Base-by-base conservation (phyloP, 1,284 basidiomycete species). In the Irpex sp. region DNA sequence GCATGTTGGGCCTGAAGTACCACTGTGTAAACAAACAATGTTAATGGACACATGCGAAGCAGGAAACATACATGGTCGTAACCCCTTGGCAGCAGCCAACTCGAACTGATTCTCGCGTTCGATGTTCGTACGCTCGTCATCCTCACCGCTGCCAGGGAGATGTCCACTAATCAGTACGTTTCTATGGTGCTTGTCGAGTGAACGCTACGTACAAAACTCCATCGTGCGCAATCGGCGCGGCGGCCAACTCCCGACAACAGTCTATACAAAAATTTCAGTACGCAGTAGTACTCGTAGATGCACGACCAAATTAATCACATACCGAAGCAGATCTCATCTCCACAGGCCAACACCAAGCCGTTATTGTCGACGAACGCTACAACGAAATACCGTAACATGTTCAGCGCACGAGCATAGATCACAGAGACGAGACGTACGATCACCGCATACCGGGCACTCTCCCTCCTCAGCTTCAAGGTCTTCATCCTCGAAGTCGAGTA, bases 241-340 rank as follows among this genome's bases (percentile, higher is more conserved):
- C 81, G 55, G 76, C 76, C 33, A 86, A 68, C 50, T 83, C 81
- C 13, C 82, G 71, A 31, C 81, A 69, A 67, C 86, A 88, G 57
- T 87, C 85, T 85, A 50, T 4, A 6, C 9, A 19, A 58, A 58
- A 7, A 9, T 17, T 51, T 19, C 17, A 43, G 17, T 57, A n/a
- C 11, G 56, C 5, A 19, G 35, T 39, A 21, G 35, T 5, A 35
- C 33, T 35, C 33, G 6, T 35, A 5, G 33, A 3, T n/a, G 43
- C 13, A 1, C 8, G 36, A 49, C 6, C 50, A n/a, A 19, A 5
- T 17, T 13, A 31, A 56, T 11, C n/a, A 69, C 77, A 55, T 46
- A 86, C 86, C 85, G 50, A 78, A 78, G 66, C 87, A 88, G 5
- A 88, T 77, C 65, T 88, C 84, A 64, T 90, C 86, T 2, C 84